Conservation (phyloP, 768 basidiomycete species). For the Rhizopogon salebrosus region DNA sequence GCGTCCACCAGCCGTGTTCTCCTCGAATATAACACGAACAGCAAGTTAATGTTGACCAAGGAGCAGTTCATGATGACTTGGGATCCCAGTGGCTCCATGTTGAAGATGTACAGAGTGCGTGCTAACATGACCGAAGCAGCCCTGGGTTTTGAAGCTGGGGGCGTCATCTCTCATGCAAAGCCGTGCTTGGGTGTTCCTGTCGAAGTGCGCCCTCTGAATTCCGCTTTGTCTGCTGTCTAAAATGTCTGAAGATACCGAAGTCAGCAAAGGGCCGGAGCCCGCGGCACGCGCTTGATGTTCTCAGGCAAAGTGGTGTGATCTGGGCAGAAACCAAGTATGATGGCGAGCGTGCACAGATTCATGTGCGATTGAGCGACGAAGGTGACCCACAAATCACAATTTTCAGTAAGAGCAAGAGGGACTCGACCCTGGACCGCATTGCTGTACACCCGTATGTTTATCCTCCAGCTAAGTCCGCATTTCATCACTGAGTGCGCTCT, state of each 20-base stretch:
- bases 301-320: conserved; percentile 29
- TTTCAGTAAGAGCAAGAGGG: conserved; percentile 82
- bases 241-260: conserved; percentile 62
- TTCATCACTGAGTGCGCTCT: not conserved
- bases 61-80: conserved; percentile 67
- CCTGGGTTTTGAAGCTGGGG: conserved; percentile 34
- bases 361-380: conserved; percentile 49
- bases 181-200: conserved; percentile 59
- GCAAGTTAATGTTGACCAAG: conserved; percentile 50
- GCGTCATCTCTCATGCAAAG: conserved; percentile 14
- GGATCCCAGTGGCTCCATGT: conserved; percentile 57
- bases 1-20: conserved; percentile 43
- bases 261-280: conserved; percentile 69
- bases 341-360: conserved; percentile 92
- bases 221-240: too few species aligned
- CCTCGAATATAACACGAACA: conserved; percentile 48
- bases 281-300: conserved; percentile 44
- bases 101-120: conserved; percentile 46
- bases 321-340: conserved; percentile 96
- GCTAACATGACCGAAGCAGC: conserved; percentile 57
- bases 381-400: conserved; percentile 54
- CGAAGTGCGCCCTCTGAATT: conserved; percentile 37
- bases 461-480: not conserved
- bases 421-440: conserved; percentile 73
- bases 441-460: conserved; percentile 49